Base-by-base conservation (phyloP, 306 rosid species). In the Castanopsis chinensis region DNA sequence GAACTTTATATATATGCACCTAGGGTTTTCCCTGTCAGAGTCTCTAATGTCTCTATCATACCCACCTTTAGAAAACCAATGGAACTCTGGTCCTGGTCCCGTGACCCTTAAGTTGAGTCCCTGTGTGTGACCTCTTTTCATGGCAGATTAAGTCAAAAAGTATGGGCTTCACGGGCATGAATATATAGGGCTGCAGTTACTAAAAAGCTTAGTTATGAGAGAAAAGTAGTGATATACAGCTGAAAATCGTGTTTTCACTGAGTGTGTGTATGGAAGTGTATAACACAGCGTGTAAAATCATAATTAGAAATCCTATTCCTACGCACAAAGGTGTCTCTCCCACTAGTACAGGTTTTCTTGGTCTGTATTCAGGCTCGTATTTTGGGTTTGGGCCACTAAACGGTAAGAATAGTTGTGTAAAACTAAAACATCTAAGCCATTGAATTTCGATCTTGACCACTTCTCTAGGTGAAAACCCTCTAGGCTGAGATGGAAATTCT, bases 141-240 rank as follows among this genome's bases (percentile, higher is more conserved):
- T 74, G 78, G 78, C 51, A 3, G 21, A 70, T 81, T 25, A 75
- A 81, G 88, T 81, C 81, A 81, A 78, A 85, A 81, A 74, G 85
- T 1, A 9, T 20, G 61, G 78, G 73, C 43, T 71, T 85, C 88
- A 85, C 88, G 77, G 76, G 81, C 73, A 20, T 70, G 28, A 45
- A 68, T 72, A 15, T 55, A 79, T 61, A 58, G 27, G 37, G 56
- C 19, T 37, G 45, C 54, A 5, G 60, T 3, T 49, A 49, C 53
- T n/a, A 80, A 41, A 72, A 43, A 25, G 45, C 32, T 27, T n/a
- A 41, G 18, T 51, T 71, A 65, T 53, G 74, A 35, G 27, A 17
- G 17, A 33, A 13, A 37, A 41, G 45, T 41, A 41, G 45, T 41
- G 45, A 41, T 2, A 41, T 11, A 41, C 45, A 8, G 12, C 45